Percentiles rank a stretch among this genome's conserved stretches.
Conservation (phyloP, 2,329 filamentous ascomycete species). For the Dactylonectria macrodidyma region DNA sequence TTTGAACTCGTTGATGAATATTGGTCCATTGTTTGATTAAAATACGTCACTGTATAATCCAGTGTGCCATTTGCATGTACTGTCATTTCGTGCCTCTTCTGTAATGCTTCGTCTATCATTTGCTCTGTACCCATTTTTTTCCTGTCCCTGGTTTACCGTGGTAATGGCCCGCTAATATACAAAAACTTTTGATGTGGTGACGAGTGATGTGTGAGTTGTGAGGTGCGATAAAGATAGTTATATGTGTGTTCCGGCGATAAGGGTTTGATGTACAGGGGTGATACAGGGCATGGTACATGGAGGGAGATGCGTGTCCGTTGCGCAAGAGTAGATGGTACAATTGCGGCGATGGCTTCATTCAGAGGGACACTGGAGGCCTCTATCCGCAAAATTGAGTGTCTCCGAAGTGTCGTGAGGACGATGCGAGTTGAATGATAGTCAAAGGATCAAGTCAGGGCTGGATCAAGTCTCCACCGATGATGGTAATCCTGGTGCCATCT, state of each 20-base stretch:
- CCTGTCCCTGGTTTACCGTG: neutral
- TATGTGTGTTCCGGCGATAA: conserved; percentile 13
- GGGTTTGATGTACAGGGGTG: conserved; percentile 32
- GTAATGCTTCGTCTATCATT: neutral
- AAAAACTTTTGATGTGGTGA: conserved; percentile 22
- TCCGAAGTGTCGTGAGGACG: neutral
- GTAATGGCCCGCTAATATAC: conserved; percentile 33
- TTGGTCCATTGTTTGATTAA: too few relatives aligned
- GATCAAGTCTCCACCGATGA: neutral
- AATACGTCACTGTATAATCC: too few relatives aligned
- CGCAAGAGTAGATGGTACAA: neutral
- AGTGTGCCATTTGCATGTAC: too few relatives aligned
- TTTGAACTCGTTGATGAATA: too few relatives aligned
- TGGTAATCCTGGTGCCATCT: neutral
- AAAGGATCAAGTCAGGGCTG: neutral
- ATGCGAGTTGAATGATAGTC: neutral
- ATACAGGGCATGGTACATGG: conserved; percentile 18
- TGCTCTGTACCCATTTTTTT: neutral
- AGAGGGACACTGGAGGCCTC: conserved; percentile 10
- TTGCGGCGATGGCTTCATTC: neutral
- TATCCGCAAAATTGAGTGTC: neutral
- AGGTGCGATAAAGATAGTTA: neutral
- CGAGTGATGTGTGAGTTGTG: conserved; percentile 21
- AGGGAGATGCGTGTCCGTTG: conserved; percentile 7
- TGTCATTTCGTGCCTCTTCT: neutral